These are phyloP conservation scores for Parafenestella ontariensis DNA, from an alignment of 2,329 filamentous ascomycete species.

Conservation along the genomic window DNA sequence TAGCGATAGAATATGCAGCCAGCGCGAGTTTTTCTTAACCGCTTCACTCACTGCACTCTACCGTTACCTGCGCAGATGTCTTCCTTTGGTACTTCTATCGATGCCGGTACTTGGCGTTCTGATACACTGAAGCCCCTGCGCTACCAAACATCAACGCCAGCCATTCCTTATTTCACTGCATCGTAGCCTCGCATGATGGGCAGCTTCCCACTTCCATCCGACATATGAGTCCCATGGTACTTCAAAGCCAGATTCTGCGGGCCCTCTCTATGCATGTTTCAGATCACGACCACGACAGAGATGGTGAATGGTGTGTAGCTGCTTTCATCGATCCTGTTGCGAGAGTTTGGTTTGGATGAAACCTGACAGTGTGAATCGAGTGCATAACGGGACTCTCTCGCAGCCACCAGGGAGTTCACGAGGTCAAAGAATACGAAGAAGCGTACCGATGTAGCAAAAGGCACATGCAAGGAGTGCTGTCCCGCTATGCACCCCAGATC, in stretches of 20 bases:
- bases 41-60: neutral
- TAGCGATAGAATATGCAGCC: neutral
- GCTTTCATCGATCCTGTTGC: neutral
- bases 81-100: slow-evolving; percentile 1
- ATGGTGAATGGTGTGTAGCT: neutral
- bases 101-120: slow-evolving; percentile 11
- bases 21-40: neutral
- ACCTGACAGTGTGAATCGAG: slow-evolving; percentile 1
- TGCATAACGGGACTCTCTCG: neutral
- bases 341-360: neutral
- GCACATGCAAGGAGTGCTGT: slow-evolving; percentile 13
- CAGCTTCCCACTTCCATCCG: slow-evolving; percentile 2
- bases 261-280: slow-evolving; percentile 4
- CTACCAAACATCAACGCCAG: slow-evolving; percentile 12
- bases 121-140: slow-evolving; percentile 6
- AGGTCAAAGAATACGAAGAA: slow-evolving; percentile 1
- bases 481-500: slow-evolving; percentile 25
- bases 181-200: neutral
- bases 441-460: slow-evolving; percentile 5
- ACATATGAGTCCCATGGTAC: neutral
- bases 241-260: slow-evolving; percentile 1
- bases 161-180: slow-evolving; percentile 2
- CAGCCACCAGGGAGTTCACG: neutral
- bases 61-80: neutral
- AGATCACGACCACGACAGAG: neutral